A percentile compares a stretch with the other conserved stretches of the same genome.
These are phyloP conservation scores for Sarocladium kiliense DNA, from an alignment of 2,329 filamentous ascomycete species.

Conservation along the genomic window DNA sequence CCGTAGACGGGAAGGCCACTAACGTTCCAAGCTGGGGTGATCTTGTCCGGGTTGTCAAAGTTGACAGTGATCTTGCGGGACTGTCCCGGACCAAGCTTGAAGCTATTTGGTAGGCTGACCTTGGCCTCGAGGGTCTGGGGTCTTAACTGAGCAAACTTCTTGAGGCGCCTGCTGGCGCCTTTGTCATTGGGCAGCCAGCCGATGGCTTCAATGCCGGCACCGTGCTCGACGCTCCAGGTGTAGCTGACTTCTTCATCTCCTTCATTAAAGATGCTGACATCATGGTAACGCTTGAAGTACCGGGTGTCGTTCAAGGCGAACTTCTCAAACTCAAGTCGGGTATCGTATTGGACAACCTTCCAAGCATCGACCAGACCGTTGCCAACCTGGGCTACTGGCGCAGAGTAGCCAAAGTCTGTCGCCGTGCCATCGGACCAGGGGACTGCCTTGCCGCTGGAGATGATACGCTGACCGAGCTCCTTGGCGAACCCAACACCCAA, in stretches of 20 bases:
- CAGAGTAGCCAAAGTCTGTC: conserved; percentile 19
- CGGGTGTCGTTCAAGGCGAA: conserved; percentile 41
- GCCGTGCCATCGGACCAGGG: conserved; percentile 15
- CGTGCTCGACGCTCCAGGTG: conserved; percentile 22
- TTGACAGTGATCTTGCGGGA: conserved; percentile 18
- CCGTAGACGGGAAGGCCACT: conserved; percentile 27
- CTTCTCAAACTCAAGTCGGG: conserved; percentile 29
- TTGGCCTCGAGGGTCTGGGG: conserved; percentile 17
- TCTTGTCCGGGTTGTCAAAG: conserved; percentile 23
- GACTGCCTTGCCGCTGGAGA: conserved; percentile 24
- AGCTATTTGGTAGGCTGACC: conserved; percentile 14
- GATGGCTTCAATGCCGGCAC: conserved; percentile 31
- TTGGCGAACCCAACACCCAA: conserved; percentile 25
- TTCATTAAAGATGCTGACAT: conserved; percentile 30
- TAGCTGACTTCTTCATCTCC: conserved; percentile 29
- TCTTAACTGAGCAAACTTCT: conserved; percentile 7
- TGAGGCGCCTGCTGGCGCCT: conserved; percentile 7
- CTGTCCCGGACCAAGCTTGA: conserved; percentile 20
- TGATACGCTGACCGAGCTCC: conserved; percentile 23
- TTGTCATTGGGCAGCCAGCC: conserved; percentile 12
- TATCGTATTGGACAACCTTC: conserved; percentile 36
- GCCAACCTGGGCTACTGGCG: conserved; percentile 35
- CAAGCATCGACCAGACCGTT: conserved; percentile 38
- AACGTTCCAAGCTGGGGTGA: conserved; percentile 20
- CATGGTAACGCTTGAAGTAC: conserved; percentile 24